Percentiles rank a stretch among this genome's conserved stretches.
These are phyloP conservation scores for Cynara cardunculus DNA, from an alignment of 129 eudicot genomes.

Conservation along the genomic window DNA sequence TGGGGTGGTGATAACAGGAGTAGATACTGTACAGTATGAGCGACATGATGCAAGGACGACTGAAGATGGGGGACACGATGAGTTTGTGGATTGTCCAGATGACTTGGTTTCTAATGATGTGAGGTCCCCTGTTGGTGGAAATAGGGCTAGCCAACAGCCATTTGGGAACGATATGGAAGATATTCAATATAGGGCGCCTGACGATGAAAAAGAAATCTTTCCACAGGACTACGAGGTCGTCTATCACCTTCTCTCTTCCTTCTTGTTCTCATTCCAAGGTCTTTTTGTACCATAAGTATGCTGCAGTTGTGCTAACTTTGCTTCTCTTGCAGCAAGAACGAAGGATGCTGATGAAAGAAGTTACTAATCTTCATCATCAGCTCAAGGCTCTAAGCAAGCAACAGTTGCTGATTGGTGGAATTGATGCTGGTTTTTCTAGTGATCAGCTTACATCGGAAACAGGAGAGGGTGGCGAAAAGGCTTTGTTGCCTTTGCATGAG, in stretches of 20 bases:
- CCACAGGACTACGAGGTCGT: constrained; percentile 59
- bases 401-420: constrained; percentile 22
- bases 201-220: constrained; percentile 47
- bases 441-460: constrained; percentile 19
- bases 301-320: constrained; percentile 8
- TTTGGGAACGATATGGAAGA: constrained; percentile 28
- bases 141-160: constrained; percentile 23
- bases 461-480: constrained; percentile 30
- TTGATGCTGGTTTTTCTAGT: constrained; percentile 17
- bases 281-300: constrained; percentile 12
- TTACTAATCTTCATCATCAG: constrained; percentile 44
- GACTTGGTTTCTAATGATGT: constrained; percentile 48
- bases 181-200: constrained; percentile 32
- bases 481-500: constrained; percentile 42
- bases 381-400: constrained; percentile 43
- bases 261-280: not conserved
- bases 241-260: constrained; percentile 1
- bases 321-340: constrained; percentile 69
- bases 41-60: constrained; percentile 38
- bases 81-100: constrained; percentile 97
- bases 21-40: constrained; percentile 37
- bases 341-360: constrained; percentile 39
- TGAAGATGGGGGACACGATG: constrained; percentile 85
- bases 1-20: constrained; percentile 56
- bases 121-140: constrained; percentile 27